phyloP scores from a whole-genome alignment of 1,139 yeast species.

The Diutina ranongensis region DNA sequence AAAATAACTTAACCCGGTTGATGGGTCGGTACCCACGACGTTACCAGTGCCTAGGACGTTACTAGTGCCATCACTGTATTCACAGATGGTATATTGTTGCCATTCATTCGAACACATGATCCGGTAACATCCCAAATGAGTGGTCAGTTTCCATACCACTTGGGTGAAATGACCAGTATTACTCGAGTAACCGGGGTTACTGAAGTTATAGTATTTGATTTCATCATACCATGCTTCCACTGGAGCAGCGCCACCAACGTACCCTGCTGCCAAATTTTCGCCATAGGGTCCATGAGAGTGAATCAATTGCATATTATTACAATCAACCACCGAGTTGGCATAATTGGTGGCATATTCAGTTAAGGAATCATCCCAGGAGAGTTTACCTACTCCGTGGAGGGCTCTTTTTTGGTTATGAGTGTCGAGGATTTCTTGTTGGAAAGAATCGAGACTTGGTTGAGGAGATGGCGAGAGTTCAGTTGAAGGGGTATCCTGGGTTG shows the following conservation, averaged over 20 bases:
- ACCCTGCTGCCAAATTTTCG: constrained; percentile 50
- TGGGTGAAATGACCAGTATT: constrained; percentile 60
- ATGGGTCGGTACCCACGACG: constrained; percentile 25
- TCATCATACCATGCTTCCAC: constrained; percentile 62
- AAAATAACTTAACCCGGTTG: constrained; percentile 30
- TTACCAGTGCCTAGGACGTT: constrained; percentile 34
- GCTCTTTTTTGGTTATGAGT: constrained; percentile 46
- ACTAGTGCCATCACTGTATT: constrained; percentile 22
- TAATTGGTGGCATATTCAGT: constrained; percentile 37
- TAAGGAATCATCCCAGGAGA: constrained; percentile 38
- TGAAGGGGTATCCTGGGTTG: constrained; percentile 9
- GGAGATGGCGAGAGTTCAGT: constrained; percentile 11
- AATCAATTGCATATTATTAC: constrained; percentile 40
- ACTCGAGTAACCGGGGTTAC: constrained; percentile 30
- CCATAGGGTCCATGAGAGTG: constrained; percentile 47
- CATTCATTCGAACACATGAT: constrained; percentile 37
- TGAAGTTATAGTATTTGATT: constrained; percentile 37
- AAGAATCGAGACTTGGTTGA: constrained; percentile 12
- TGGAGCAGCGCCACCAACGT: constrained; percentile 33
- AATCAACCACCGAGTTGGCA: constrained; percentile 30
- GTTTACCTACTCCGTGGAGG: constrained; percentile 35
- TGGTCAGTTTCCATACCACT: constrained; percentile 49
- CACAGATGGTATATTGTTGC: constrained; percentile 58
- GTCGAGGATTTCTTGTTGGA: constrained; percentile 25
- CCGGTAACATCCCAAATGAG: constrained; percentile 51